Conservation (phyloP, 768 basidiomycete genomes). For the Chlorophyllum brunneum region DNA sequence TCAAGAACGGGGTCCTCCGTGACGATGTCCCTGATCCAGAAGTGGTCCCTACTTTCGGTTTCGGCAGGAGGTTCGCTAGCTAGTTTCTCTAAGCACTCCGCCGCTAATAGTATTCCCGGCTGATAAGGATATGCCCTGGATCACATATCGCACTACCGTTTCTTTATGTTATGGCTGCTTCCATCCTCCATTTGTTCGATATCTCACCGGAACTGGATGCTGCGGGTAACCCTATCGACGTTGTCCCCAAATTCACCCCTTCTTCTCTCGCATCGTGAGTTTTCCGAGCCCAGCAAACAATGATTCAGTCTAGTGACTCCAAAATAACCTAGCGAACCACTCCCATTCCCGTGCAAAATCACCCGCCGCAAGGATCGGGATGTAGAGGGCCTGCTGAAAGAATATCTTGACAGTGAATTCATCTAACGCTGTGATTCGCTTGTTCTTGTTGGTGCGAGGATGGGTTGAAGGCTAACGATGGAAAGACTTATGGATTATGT, state of each 20-base stretch:
- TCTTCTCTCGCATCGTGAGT: neutral
- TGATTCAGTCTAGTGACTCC: neutral
- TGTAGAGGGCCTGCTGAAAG: neutral
- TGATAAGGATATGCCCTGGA: constrained; percentile 47
- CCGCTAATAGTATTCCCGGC: too few species aligned
- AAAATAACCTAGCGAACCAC: neutral
- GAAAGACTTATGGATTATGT: too few species aligned
- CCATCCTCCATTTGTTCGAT: constrained; percentile 18
- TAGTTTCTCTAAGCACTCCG: too few species aligned
- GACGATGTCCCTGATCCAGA: constrained; percentile 23
- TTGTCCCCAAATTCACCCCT: constrained; percentile 29
- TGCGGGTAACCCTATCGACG: constrained; percentile 18
- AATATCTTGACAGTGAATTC: neutral
- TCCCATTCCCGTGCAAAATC: constrained; percentile 1
- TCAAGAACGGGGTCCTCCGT: constrained; percentile 15
- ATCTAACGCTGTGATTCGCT: neutral
- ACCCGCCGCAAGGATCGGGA: neutral
- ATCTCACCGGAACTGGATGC: constrained; percentile 16
- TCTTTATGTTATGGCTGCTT: constrained; percentile 18
- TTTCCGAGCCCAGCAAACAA: neutral
- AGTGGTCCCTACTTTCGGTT: constrained; percentile 24
- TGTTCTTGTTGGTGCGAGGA: neutral
- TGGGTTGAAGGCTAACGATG: too few species aligned
- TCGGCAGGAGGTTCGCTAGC: constrained; percentile 21
- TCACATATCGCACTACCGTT: constrained; percentile 45